These are phyloP conservation scores for Lachancea kluyveri DNA, from an alignment of 805 yeast genomes.

Conservation along the genomic window DNA sequence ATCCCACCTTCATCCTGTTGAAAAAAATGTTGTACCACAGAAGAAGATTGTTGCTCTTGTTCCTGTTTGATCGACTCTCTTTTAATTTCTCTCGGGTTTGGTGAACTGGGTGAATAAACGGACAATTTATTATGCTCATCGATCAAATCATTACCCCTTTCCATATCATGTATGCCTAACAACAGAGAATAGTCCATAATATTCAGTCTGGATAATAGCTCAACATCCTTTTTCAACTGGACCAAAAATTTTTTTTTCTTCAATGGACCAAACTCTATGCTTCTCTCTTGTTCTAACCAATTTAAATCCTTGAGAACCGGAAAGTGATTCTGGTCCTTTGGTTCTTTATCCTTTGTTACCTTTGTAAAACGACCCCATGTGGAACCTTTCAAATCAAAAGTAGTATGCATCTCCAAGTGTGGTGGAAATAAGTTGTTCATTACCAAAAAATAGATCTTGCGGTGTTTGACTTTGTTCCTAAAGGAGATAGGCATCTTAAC, in stretches of 20 bases:
- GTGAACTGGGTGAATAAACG: slow-evolving; percentile 24
- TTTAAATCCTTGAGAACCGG: slow-evolving; percentile 79
- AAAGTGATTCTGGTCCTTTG: slow-evolving; percentile 18
- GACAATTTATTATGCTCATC: slow-evolving; percentile 8
- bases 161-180: slow-evolving; percentile 79
- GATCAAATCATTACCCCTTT: slow-evolving; percentile 42
- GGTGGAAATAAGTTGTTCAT: slow-evolving; percentile 98
- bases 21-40: slow-evolving; percentile 37
- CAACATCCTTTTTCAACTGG: slow-evolving; percentile 74
- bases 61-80: slow-evolving; percentile 24
- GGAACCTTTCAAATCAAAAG: slow-evolving; percentile 91
- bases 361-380: slow-evolving; percentile 69
- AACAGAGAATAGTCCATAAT: slow-evolving; percentile 95
- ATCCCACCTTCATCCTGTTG: slow-evolving; percentile 84
- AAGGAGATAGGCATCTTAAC: slow-evolving; percentile 73
- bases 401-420: slow-evolving; percentile 73
- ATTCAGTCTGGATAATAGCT: slow-evolving; percentile 62
- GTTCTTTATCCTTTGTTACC: slow-evolving; percentile 16
- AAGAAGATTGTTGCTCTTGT: slow-evolving; percentile 4
- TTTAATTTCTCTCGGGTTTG: slow-evolving; percentile 15
- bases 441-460: slow-evolving; percentile 86
- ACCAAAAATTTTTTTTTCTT: slow-evolving; percentile 53
- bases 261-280: slow-evolving; percentile 68
- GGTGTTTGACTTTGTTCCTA: slow-evolving; percentile 34
- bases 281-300: slow-evolving; percentile 65